These are phyloP conservation scores for Allomyces javanicus DNA, from an alignment of 192 early-diverging fungal genomes.

Conservation along the genomic window DNA sequence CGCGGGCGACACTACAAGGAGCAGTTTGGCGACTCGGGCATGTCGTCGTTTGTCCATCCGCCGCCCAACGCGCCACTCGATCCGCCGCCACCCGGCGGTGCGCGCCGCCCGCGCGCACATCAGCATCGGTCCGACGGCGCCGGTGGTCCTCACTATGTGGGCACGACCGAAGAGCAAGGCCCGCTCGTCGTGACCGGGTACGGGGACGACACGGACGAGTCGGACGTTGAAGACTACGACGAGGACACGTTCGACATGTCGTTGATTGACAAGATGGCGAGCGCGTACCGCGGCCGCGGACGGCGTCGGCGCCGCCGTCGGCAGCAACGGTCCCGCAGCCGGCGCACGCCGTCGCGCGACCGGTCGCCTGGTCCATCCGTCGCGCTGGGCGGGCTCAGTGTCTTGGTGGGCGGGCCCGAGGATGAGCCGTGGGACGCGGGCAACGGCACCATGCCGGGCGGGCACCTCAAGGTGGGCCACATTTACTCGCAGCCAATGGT, in stretches of 20 bases:
- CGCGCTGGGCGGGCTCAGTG: not conserved
- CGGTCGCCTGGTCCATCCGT: not conserved
- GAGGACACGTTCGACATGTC: not conserved
- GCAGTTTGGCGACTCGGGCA: too few species aligned
- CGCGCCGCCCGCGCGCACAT: too few species aligned
- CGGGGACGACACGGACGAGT: not conserved
- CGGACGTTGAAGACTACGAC: not conserved
- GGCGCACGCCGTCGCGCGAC: not conserved
- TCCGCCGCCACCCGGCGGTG: too few species aligned
- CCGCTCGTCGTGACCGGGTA: too few species aligned
- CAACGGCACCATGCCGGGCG: not conserved
- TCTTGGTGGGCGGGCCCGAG: not conserved
- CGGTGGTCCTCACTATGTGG: too few species aligned
- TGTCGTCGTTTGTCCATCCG: too few species aligned
- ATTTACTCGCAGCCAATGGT: not conserved
- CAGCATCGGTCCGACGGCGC: too few species aligned
- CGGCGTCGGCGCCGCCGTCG: not conserved
- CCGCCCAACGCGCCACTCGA: too few species aligned
- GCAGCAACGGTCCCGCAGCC: not conserved
- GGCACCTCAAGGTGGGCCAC: not conserved
- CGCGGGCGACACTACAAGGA: too few species aligned
- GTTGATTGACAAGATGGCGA: not conserved
- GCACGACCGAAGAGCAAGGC: too few species aligned
- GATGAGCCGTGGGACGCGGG: not conserved
- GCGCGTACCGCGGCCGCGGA: not conserved